Conservation (phyloP, 208 protist species). For the Tritrichomonas musculus region DNA sequence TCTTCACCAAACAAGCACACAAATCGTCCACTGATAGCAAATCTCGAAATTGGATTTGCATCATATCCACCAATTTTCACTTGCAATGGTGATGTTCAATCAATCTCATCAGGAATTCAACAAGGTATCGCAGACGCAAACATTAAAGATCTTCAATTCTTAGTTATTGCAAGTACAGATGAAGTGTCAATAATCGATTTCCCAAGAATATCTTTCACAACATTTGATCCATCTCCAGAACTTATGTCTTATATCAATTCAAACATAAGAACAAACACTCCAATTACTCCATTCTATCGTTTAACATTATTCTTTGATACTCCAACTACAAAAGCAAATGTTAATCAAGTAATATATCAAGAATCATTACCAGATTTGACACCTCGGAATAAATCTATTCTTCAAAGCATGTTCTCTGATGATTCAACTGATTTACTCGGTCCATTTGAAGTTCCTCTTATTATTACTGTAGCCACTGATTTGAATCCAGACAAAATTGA, state of each 20-base stretch:
- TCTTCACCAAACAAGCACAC: not conserved
- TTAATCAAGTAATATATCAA: not conserved
- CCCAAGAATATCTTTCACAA: too few species aligned
- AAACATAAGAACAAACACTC: too few species aligned
- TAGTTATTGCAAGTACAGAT: too few species aligned
- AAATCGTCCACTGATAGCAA: not conserved
- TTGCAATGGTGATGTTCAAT: not conserved
- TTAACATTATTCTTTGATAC: not conserved
- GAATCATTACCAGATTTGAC: not conserved
- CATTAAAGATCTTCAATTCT: not conserved
- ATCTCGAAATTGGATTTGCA: not conserved
- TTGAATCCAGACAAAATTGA: too few species aligned
- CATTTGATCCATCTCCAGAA: too few species aligned
- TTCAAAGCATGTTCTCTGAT: too few species aligned
- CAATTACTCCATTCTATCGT: not conserved
- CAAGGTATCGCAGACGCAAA: not conserved
- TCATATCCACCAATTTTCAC: not conserved
- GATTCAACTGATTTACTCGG: too few species aligned
- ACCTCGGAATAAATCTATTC: too few species aligned
- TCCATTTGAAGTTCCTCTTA: too few species aligned
- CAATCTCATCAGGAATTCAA: not conserved
- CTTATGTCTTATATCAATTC: too few species aligned
- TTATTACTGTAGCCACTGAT: too few species aligned
- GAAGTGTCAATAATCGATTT: not conserved
- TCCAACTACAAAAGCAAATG: not conserved